Base-by-base conservation (phyloP, 495 filamentous ascomycete species). In the Penicillium soppii region DNA sequence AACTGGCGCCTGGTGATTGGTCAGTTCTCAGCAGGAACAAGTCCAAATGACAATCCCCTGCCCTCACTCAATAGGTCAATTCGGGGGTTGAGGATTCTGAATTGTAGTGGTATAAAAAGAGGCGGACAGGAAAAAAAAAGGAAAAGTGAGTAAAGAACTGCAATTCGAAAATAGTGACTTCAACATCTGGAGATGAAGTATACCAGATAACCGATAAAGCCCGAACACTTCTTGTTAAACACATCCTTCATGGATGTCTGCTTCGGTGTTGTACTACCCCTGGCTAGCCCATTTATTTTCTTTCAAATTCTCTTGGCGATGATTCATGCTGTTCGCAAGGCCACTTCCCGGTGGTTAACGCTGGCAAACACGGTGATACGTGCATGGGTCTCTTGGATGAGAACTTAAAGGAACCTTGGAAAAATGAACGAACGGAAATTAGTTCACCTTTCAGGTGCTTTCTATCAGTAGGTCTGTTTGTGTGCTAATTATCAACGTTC, bases 41-140 rank as follows among this genome's bases (percentile, higher is more conserved):
- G 47, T 12, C 47, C 35, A 41, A 23, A 43, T 54, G 22, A 36
- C 29, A 49, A 54, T 54, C 19, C 5, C 2, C 15, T 19, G 21
- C 33, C 26, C 36, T 45, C 38, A 40, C 27, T 21, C 23, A 7
- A 37, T 16, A 16, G 39, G 6, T 45, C 9, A 48, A 29, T 20
- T 5, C 16, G 23, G 1, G 10, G 38, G 8, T 26, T 32, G 16
- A n/a, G 21, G n/a, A n/a, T n/a, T 16, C 12, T 3, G 5, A n/a
- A 45, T 9, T 33, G 13, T 32, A 33, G 15, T 23, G 10, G 12
- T n/a, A n/a, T n/a, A 19, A 32, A 32, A 13, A 7, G 3, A 20
- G 7, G 19, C 4, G 16, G 17, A 13, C 13, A 22, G 19, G 17
- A 25, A 20, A 0, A 2, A 23, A 2, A 13, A 3, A 6, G 9